Conservation (phyloP, 1,284 basidiomycete genomes). For the Phaffia rhodozyma region DNA sequence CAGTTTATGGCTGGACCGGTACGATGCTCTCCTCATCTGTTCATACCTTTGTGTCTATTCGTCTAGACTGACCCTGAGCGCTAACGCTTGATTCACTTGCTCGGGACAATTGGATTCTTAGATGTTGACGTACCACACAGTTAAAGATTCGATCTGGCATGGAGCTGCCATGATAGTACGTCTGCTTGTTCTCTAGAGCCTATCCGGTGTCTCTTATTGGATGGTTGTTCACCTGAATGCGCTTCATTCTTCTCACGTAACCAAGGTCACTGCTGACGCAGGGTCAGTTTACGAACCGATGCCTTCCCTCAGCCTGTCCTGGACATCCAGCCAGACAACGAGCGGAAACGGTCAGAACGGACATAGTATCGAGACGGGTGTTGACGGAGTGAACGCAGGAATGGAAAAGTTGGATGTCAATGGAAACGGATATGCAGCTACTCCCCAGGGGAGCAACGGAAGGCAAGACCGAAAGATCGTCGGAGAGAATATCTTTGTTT, state of each 20-base stretch:
- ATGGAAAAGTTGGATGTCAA: too few relatives aligned
- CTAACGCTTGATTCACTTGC: too few relatives aligned
- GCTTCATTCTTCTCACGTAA: constrained; percentile 21
- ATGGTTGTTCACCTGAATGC: neutral
- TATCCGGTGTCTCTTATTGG: constrained; percentile 6
- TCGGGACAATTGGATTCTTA: too few relatives aligned
- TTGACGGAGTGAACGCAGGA: too few relatives aligned
- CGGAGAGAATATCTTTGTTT: constrained; percentile 70
- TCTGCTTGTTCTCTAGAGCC: constrained; percentile 35
- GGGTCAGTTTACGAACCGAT: constrained; percentile 66
- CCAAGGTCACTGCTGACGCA: constrained; percentile 47
- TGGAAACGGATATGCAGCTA: too few relatives aligned
- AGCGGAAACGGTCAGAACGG: too few relatives aligned
- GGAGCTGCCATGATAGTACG: constrained; percentile 78
- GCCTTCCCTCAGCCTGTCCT: constrained; percentile 55
- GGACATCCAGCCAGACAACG: constrained; percentile 21
- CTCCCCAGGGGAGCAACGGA: too few relatives aligned
- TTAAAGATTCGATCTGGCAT: constrained; percentile 63
- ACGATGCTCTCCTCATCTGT: neutral
- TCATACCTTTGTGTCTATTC: neutral
- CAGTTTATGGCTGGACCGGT: constrained; percentile 34
- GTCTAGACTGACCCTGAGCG: neutral
- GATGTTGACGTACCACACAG: constrained; percentile 78
- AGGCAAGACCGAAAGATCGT: constrained; percentile 6
- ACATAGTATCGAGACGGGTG: too few relatives aligned